phyloP scores from a whole-genome alignment of 345 rosid species.

The Salix koriyanagi region DNA sequence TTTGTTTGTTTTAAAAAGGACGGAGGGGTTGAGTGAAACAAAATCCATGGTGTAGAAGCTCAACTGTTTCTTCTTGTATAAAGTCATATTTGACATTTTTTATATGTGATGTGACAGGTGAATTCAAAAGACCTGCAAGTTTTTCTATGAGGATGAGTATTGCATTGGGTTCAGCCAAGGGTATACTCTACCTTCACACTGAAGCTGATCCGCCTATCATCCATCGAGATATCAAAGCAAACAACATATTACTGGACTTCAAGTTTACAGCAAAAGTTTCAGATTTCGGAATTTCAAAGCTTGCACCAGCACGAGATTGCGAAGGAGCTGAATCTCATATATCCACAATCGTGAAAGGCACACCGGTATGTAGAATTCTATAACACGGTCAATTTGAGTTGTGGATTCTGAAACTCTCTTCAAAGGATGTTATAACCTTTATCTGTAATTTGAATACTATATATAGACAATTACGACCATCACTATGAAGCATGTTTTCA shows the following conservation, averaged over 20 bases:
- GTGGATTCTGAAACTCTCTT: background rate
- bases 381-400: background rate
- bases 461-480: too few species aligned
- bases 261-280: constrained; percentile 49
- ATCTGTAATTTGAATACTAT: too few species aligned
- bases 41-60: too few species aligned
- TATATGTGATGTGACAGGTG: constrained; percentile 23
- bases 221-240: constrained; percentile 49
- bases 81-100: background rate
- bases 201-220: constrained; percentile 58
- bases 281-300: constrained; percentile 56
- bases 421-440: too few species aligned
- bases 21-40: too few species aligned
- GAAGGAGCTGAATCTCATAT: constrained; percentile 33
- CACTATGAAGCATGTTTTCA: too few species aligned
- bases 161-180: constrained; percentile 47
- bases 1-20: too few species aligned
- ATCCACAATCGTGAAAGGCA: constrained; percentile 46
- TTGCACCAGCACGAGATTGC: constrained; percentile 30
- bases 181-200: constrained; percentile 48
- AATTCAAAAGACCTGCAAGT: constrained; percentile 23
- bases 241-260: constrained; percentile 45
- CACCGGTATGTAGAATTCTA: constrained; percentile 29
- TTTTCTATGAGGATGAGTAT: constrained; percentile 31
- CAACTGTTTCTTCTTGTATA: background rate